Evolutionary conservation across 179 eudicot species (phyloP).

Genomic region (Gypsophila paniculata): DNA sequence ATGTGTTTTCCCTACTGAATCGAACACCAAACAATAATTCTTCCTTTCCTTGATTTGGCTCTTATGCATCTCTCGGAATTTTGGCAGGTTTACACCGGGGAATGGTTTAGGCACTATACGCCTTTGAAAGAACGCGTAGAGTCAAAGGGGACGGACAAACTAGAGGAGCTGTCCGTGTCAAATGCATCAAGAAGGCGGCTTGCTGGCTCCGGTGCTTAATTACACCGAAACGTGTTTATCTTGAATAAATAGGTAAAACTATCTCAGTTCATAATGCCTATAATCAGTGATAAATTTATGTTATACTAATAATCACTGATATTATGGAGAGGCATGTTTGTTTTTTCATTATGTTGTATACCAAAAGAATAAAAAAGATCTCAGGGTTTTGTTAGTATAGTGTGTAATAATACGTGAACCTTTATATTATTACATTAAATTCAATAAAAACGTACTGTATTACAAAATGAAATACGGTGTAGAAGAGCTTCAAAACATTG

Average conservation of each 20-base stretch:
- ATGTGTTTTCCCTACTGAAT: too few species aligned
- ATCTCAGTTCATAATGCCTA: not conserved
- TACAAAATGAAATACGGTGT: too few species aligned
- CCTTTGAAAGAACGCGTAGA: conserved; percentile 54
- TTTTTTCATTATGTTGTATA: too few species aligned
- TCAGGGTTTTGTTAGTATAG: not conserved
- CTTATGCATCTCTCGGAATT: not conserved
- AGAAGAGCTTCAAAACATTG: too few species aligned
- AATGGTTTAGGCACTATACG: conserved; percentile 66
- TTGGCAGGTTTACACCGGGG: conserved; percentile 71
- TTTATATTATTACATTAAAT: not conserved
- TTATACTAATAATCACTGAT: not conserved
- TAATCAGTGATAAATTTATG: not conserved
- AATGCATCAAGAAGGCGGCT: conserved; percentile 81
- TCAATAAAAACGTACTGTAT: too few species aligned
- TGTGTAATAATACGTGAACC: not conserved
- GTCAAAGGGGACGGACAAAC: conserved; percentile 42
- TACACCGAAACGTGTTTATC: not conserved
- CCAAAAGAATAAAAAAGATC: not conserved
- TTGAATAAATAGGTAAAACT: not conserved
- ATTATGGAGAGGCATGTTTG: not conserved
- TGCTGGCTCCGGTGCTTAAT: conserved; percentile 61
- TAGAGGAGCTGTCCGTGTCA: conserved; percentile 69
- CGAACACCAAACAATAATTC: too few species aligned
- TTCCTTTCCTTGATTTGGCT: not conserved